Conservation (phyloP, 768 basidiomycete genomes). For the Grammothele lineata region DNA sequence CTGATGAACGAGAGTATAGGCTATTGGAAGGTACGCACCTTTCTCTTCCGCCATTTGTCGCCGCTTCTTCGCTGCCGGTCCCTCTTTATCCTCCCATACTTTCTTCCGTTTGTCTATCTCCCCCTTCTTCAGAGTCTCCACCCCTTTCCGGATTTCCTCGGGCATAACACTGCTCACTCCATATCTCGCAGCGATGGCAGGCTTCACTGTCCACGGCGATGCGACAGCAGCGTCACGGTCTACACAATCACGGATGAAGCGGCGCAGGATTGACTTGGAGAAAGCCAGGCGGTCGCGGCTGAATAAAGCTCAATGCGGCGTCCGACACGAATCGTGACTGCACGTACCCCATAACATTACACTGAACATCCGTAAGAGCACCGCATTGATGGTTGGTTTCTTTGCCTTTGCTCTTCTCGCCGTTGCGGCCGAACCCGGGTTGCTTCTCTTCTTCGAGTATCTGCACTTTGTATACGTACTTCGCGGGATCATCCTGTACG, state of each 20-base stretch:
- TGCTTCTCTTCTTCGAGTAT: slow-evolving; percentile 72
- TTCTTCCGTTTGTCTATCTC: slow-evolving; percentile 94
- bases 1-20: too few species aligned
- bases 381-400: slow-evolving; percentile 60
- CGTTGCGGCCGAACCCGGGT: slow-evolving; percentile 56
- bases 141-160: slow-evolving; percentile 74
- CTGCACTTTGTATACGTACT: slow-evolving; percentile 86
- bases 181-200: slow-evolving; percentile 76
- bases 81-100: slow-evolving; percentile 85
- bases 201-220: slow-evolving; percentile 95
- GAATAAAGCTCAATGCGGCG: too few species aligned
- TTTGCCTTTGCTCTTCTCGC: slow-evolving; percentile 49
- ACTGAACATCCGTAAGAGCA: slow-evolving; percentile 80
- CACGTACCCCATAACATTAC: slow-evolving; percentile 72
- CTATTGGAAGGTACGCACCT: too few species aligned
- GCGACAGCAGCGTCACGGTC: slow-evolving; percentile 89
- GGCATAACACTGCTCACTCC: slow-evolving; percentile 85
- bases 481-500: slow-evolving; percentile 68
- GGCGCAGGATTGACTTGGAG: slow-evolving; percentile 94
- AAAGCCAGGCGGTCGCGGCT: slow-evolving; percentile 96
- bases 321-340: too few species aligned
- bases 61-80: slow-evolving; percentile 75
- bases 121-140: slow-evolving; percentile 76
- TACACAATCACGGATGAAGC: slow-evolving; percentile 94
- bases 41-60: slow-evolving; percentile 77